Evolutionary conservation across 208 protist genomes (phyloP).

Genomic region (Wallacemonas collosoma): DNA sequence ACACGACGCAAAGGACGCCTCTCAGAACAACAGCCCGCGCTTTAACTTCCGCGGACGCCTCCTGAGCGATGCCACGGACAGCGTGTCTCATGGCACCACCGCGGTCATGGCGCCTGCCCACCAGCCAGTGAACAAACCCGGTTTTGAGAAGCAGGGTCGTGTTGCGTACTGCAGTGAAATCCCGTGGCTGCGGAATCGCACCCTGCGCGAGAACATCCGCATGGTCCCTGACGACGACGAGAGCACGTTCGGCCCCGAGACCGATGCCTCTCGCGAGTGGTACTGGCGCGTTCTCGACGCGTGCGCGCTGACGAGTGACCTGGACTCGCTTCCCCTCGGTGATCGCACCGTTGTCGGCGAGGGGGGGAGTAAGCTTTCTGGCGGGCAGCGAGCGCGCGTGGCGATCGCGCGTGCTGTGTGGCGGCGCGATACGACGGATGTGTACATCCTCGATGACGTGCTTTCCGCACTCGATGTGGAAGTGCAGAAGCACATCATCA

Average conservation of each 20-base stretch:
- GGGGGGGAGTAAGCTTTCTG: slow-evolving; percentile 79
- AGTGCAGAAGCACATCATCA: slow-evolving; percentile 81
- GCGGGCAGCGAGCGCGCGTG: slow-evolving; percentile 88
- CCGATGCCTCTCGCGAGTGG: slow-evolving; percentile 43
- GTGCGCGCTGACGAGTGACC: slow-evolving; percentile 81
- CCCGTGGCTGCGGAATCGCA: slow-evolving; percentile 91
- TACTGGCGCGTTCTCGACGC: slow-evolving; percentile 67
- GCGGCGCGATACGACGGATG: slow-evolving; percentile 50
- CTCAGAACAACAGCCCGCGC: not conserved
- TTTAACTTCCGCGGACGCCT: not conserved
- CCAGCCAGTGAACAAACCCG: not conserved
- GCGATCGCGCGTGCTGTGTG: slow-evolving; percentile 85
- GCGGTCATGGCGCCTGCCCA: not conserved
- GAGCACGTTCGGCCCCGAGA: slow-evolving; percentile 29
- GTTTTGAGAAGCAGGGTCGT: slow-evolving; percentile 60
- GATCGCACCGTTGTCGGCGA: slow-evolving; percentile 90
- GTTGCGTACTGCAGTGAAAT: slow-evolving; percentile 86
- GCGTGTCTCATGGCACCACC: not conserved
- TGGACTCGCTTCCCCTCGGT: slow-evolving; percentile 70
- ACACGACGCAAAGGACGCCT: not conserved
- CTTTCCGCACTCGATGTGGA: slow-evolving; percentile 94
- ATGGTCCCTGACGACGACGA: slow-evolving; percentile 35
- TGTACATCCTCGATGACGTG: slow-evolving; percentile 92
- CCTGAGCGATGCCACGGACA: not conserved
- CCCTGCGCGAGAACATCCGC: slow-evolving; percentile 95